Evolutionary conservation across 768 basidiomycete genomes (phyloP), one percentile per base, ranked within the genome.

Genomic region (Goffeauzyma gilvescens): DNA sequence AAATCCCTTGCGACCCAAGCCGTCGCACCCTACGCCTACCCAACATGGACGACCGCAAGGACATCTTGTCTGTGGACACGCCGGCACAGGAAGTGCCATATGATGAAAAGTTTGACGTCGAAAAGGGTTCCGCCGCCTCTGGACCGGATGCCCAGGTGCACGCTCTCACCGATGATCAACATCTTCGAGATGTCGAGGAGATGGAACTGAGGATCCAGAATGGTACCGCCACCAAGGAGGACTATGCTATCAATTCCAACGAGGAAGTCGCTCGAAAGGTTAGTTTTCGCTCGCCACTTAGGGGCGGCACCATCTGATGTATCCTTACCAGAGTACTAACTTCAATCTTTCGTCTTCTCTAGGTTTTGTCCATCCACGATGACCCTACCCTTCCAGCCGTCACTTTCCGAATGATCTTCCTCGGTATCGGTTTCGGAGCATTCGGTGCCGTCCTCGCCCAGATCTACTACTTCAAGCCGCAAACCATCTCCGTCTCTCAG

Each of bases 381-480:
- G 56, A 58, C 34, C 42, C 50, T 0, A 32, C 39, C 2, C 43
- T 53, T 10, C 54, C 52, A 9, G 56, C 49, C 21, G 34, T 58
- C 45, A 62, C 60, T 9, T 60, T 62, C 50, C 48, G 60, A 27
- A 51, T 52, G 25, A 49, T 55, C 43, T 58, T 57, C 46, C 48
- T 62, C 17, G 57, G 53, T 41, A 45, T 63, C 30, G 61, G 59
- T 9, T 50, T 63, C 26, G 50, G 52, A 15, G 50, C 50, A 35
- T 63, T 63, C 45, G 56, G 51, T 17, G 45, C 51, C 8, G 57
- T 57, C 14, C 47, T 61, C 20, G 63, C 64, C 5, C 65, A 62
- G 44, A 58, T 57, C 27, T 57, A 72, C 69, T 75, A 73, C 46
- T 61, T 63, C 54, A 55, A 60, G 26, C 59, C 59, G 2, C 55